Evolutionary conservation across 2,329 filamentous ascomycete species (phyloP), one percentile per base, ranked within the genome.

Genomic region (Fusarium avenaceum): DNA sequence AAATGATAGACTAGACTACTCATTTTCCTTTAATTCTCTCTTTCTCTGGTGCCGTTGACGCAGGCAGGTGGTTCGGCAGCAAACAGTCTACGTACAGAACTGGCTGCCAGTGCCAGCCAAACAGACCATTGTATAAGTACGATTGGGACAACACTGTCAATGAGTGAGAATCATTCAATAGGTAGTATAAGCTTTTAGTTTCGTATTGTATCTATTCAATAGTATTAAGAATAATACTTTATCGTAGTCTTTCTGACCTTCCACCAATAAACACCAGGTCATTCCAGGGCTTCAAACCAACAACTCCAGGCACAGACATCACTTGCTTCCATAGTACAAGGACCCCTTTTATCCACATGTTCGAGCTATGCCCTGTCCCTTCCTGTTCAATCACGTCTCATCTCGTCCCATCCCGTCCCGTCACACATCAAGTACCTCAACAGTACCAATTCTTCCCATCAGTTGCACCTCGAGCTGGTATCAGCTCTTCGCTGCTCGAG

Each of bases 121-220:
- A 20, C 15, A 38, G 15, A 17, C 35, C 30, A 33, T 33, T 33
- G 14, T 15, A 15, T 15, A 15, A n/a, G 17, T n/a, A 38, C 35
- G 10, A 10, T 17, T 14, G 13, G 17, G 13, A 4, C 28, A 19
- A 13, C 19, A 17, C 17, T 6, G 4, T 7, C 19, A 40, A 26
- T 35, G 8, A 14, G 9, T 20, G 33, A 33, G 28, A 9, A 14
- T 26, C 14, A 17, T 14, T 17, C 14, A 40, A 44, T 14, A 28
- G 46, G 40, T 14, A 28, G 46, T 35, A 35, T 11, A 10, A 35
- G 32, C 49, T 28, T 28, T 15, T 28, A 38, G 40, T 35, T 53
- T 57, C 66, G 51, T 57, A 33, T 63, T 67, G 64, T 71, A 71
- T 65, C 63, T 74, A 74, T 73, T 74, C 71, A 74, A 72, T 69